Percentiles rank a stretch among this genome's conserved stretches.
These are phyloP conservation scores for Phaeoacremonium minimum DNA, from an alignment of 2,329 filamentous ascomycete species.

Conservation along the genomic window DNA sequence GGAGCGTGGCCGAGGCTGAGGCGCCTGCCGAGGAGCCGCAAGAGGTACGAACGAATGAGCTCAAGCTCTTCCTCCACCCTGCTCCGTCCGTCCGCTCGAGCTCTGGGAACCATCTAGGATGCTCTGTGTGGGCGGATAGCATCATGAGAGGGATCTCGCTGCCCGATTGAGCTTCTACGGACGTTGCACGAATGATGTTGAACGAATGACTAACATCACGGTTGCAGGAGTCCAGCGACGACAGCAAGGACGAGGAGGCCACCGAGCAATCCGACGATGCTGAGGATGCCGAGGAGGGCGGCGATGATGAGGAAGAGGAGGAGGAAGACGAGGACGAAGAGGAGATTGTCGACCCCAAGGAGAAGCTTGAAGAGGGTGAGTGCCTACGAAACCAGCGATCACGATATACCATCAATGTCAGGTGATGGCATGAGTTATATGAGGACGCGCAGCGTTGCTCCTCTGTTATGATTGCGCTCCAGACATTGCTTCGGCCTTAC, in stretches of 20 bases:
- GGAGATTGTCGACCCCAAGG: conserved; percentile 81
- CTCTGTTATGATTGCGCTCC: too few species aligned
- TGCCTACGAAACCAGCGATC: too few species aligned
- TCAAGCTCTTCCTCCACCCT: not conserved
- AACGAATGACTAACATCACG: not conserved
- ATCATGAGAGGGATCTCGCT: conserved; percentile 11
- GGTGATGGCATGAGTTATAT: too few species aligned
- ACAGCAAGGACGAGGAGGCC: conserved; percentile 24
- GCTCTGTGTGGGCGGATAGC: not conserved
- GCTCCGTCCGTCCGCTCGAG: too few species aligned
- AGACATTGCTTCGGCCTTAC: too few species aligned
- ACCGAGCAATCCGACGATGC: conserved; percentile 34
- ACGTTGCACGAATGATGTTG: conserved; percentile 23
- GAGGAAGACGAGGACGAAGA: conserved; percentile 82
- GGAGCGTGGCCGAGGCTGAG: conserved; percentile 61
- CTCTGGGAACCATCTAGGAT: too few species aligned
- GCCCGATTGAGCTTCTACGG: conserved; percentile 26
- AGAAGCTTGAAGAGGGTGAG: conserved; percentile 87
- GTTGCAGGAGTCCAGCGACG: conserved; percentile 9
- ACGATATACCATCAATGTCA: too few species aligned
- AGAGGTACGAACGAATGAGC: conserved; percentile 32
- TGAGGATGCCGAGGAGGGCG: conserved; percentile 28
- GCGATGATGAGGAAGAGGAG: conserved; percentile 66
- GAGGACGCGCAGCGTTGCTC: too few species aligned
- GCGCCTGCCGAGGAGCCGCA: conserved; percentile 64